Evolutionary conservation across 805 yeast genomes (phyloP).

Genomic region (Myxozyma monticola): DNA sequence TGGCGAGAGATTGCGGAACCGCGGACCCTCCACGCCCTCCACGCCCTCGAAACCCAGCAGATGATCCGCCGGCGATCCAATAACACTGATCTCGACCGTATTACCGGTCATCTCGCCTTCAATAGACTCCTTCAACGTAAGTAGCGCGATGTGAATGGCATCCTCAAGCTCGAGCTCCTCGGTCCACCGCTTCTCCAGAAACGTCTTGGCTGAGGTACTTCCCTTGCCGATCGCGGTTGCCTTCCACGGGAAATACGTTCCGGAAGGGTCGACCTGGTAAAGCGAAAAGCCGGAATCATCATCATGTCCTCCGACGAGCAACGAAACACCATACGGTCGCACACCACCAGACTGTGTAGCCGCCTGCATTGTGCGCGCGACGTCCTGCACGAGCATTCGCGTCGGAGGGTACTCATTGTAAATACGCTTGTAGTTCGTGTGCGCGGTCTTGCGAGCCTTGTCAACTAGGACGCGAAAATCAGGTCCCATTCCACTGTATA

Average conservation of each 20-base stretch:
- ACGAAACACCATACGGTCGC: conserved; percentile 96
- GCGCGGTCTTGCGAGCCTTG: conserved; percentile 89
- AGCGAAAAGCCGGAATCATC: conserved; percentile 50
- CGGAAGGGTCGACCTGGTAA: conserved; percentile 97
- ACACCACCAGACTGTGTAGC: conserved; percentile 99
- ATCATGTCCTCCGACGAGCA: conserved; percentile 92
- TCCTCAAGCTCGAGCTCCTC: conserved; percentile 96
- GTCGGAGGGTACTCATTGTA: conserved; percentile 98
- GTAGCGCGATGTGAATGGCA: conserved; percentile 92
- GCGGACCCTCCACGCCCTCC: conserved; percentile 74
- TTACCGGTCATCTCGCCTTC: conserved; percentile 98
- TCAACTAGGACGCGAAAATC: conserved; percentile 94
- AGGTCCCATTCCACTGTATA: conserved; percentile 98
- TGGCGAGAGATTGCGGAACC: conserved; percentile 78
- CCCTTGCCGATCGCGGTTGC: conserved; percentile 99
- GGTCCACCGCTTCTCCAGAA: conserved; percentile 97
- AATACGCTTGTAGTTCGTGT: conserved; percentile 85
- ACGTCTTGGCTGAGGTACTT: conserved; percentile 93
- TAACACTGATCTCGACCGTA: conserved; percentile 86
- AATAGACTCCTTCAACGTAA: conserved; percentile 92
- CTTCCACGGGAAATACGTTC: conserved; percentile 98
- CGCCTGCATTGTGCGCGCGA: conserved; percentile 96
- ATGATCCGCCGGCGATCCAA: conserved; percentile 79
- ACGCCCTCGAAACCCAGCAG: conserved; percentile 86
- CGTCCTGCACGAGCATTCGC: conserved; percentile 85